phyloP scores from a whole-genome alignment of 1,284 basidiomycete genomes.

The Tilletia setariae region DNA sequence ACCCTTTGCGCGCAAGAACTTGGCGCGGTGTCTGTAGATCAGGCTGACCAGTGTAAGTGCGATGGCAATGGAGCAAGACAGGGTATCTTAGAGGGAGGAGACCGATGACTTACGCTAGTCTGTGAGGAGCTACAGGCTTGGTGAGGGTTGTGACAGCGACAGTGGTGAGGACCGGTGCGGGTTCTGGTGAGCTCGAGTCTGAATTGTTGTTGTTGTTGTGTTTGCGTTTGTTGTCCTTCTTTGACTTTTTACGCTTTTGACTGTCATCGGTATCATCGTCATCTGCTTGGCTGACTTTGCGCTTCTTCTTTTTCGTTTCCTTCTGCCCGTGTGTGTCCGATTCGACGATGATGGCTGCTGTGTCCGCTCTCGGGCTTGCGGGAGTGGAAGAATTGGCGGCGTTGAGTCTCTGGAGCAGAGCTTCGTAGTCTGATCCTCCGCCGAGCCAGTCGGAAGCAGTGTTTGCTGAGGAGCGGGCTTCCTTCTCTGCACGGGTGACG shows the following conservation, averaged over 20 bases:
- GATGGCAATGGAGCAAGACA: too few species aligned
- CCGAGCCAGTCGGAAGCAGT: conserved; percentile 42
- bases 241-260: conserved; percentile 21
- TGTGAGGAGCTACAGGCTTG: conserved; percentile 12
- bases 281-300: conserved; percentile 18
- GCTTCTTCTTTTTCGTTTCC: conserved; percentile 24
- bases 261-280: conserved; percentile 14
- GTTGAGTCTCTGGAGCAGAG: conserved; percentile 51
- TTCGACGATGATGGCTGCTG: background rate
- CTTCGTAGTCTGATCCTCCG: conserved; percentile 49
- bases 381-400: conserved; percentile 36
- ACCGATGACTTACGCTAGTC: conserved; percentile 23
- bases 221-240: conserved; percentile 30
- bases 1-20: conserved; percentile 49
- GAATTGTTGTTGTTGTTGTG: conserved; percentile 19
- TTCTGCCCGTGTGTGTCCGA: background rate
- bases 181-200: conserved; percentile 16
- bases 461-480: conserved; percentile 33
- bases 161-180: background rate
- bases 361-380: conserved; percentile 14
- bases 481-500: conserved; percentile 45
- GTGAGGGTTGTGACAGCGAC: conserved; percentile 6
- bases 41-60: background rate
- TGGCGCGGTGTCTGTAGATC: conserved; percentile 32
- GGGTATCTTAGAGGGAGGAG: background rate